phyloP scores from a whole-genome alignment of 192 early-diverging fungal genomes.

The Phycomyces blakesleeanus region DNA sequence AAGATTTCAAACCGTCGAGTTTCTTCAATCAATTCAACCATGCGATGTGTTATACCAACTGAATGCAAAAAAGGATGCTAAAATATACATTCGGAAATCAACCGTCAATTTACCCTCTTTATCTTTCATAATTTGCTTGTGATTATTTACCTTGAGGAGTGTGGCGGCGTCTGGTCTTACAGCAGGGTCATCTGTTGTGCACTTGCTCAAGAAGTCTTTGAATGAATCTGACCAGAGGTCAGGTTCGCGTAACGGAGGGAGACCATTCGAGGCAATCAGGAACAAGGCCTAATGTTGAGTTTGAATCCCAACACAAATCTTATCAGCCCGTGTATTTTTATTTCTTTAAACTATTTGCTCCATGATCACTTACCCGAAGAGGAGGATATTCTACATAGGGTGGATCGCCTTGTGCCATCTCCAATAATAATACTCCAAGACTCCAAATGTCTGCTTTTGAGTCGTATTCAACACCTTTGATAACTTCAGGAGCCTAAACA shows the following conservation, averaged over 20 bases:
- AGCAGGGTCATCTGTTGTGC: conserved; percentile 68
- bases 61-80: conserved; percentile 56
- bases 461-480: conserved; percentile 86
- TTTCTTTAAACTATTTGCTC: not conserved
- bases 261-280: conserved; percentile 86
- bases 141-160: conserved; percentile 67
- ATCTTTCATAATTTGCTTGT: too few species aligned
- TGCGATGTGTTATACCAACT: conserved; percentile 55
- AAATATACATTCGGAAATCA: not conserved
- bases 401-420: conserved; percentile 95
- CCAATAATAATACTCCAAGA: conserved; percentile 88
- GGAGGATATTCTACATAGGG: conserved; percentile 90
- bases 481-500: conserved; percentile 90
- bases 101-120: conserved; percentile 46
- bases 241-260: conserved; percentile 77
- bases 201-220: conserved; percentile 71
- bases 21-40: conserved; percentile 38
- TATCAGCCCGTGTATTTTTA: not conserved
- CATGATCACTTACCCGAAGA: conserved; percentile 37
- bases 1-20: conserved; percentile 23
- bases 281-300: conserved; percentile 64
- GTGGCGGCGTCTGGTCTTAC: conserved; percentile 68
- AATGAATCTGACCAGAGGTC: conserved; percentile 70
- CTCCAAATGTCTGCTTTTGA: conserved; percentile 94
- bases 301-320: not conserved